Conservation (phyloP, 768 basidiomycete species). For the Hygrocybe coccinea region DNA sequence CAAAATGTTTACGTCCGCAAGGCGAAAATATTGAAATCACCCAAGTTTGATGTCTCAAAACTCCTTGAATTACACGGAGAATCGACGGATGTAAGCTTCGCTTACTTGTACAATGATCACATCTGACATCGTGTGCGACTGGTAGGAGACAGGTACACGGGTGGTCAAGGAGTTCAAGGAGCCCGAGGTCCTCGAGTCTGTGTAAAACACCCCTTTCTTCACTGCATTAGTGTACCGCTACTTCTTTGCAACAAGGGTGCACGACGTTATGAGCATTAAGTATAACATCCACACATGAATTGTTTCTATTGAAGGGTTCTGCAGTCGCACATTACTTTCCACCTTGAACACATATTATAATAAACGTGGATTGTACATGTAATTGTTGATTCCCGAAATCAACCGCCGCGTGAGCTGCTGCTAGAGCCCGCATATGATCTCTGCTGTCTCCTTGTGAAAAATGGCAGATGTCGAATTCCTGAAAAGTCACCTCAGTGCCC, state of each 20-base stretch:
- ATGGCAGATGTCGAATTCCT: conserved; percentile 80
- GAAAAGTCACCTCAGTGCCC: conserved; percentile 50
- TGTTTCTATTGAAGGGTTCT: too few species aligned
- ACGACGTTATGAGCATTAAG: too few species aligned
- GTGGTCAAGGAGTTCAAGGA: conserved; percentile 97
- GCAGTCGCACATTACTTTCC: too few species aligned
- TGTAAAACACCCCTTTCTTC: conserved; percentile 49
- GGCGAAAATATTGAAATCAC: conserved; percentile 97
- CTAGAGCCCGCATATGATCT: too few species aligned
- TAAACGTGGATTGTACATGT: too few species aligned
- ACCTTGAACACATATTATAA: too few species aligned
- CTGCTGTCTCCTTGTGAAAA: not conserved
- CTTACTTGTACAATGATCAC: conserved; percentile 1
- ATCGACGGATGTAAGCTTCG: conserved; percentile 75
- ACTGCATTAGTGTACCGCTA: conserved; percentile 29
- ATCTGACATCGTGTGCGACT: conserved; percentile 6
- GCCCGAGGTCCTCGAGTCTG: conserved; percentile 88
- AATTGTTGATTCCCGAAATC: too few species aligned
- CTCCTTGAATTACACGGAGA: conserved; percentile 96
- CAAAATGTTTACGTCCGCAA: conserved; percentile 99
- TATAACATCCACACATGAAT: too few species aligned
- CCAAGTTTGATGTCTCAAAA: conserved; percentile 94
- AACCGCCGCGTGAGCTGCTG: too few species aligned
- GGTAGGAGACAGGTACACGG: conserved; percentile 89
- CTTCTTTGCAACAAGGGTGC: too few species aligned